Evolutionary conservation across 2,329 filamentous ascomycete species (phyloP).

Genomic region (Colletotrichum australisinense): DNA sequence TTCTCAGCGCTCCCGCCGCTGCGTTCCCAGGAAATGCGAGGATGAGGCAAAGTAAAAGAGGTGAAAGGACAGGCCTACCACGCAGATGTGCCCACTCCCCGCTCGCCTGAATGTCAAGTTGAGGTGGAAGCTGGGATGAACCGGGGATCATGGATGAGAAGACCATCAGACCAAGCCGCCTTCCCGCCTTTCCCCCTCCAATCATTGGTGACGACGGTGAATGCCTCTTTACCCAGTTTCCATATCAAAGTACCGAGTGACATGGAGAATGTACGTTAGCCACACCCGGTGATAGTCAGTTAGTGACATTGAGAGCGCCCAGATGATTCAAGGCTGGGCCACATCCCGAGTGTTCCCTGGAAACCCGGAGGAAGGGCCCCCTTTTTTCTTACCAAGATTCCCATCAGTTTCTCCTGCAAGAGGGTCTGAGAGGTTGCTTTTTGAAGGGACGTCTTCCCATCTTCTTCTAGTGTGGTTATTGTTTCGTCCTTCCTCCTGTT

Average conservation of each 20-base stretch:
- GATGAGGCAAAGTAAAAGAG: background rate
- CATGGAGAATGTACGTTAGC: background rate
- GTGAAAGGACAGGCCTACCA: background rate
- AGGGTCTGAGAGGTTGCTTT: conserved; percentile 25
- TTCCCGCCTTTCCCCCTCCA: conserved; percentile 14
- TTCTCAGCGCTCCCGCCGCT: background rate
- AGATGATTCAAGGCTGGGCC: conserved; percentile 15
- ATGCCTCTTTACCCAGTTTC: background rate
- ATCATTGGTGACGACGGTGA: background rate
- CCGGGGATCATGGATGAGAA: background rate
- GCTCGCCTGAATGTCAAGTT: background rate
- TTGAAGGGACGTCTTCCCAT: conserved; percentile 10
- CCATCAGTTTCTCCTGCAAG: background rate
- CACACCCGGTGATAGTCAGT: background rate
- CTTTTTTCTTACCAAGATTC: background rate
- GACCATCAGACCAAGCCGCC: conserved; percentile 3
- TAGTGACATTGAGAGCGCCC: conserved; percentile 1
- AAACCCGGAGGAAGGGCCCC: background rate
- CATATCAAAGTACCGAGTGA: background rate
- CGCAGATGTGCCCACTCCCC: background rate
- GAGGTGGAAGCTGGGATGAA: conserved; percentile 13
- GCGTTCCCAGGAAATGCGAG: background rate
- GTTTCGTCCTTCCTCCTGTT: background rate
- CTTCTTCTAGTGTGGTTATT: background rate
- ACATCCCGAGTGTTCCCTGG: conserved; percentile 19